Evolutionary conservation across 2,329 filamentous ascomycete genomes (phyloP).

Genomic region (Rasamsonia emersonii): DNA sequence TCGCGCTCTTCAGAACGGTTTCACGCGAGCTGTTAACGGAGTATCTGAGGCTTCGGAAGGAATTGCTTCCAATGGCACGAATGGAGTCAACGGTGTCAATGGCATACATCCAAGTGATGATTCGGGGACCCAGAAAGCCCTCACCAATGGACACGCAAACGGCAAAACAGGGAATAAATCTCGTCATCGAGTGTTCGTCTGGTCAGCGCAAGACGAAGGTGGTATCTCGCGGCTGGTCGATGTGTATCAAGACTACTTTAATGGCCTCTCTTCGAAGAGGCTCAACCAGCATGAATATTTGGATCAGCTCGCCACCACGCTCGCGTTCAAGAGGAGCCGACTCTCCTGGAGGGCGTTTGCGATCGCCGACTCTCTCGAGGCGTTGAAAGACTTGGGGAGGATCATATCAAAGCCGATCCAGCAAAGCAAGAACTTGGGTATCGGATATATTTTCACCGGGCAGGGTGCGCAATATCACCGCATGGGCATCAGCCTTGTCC

Average conservation of each 20-base stretch:
- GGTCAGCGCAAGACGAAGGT: neutral
- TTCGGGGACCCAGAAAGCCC: no score
- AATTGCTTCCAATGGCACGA: neutral
- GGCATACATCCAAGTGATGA: no score
- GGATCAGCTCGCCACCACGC: neutral
- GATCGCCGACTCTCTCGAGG: neutral
- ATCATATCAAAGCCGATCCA: neutral
- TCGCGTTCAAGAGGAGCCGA: neutral
- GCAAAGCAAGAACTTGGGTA: constrained; percentile 7
- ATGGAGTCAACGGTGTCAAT: neutral
- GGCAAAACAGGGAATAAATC: no score
- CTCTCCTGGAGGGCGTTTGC: constrained; percentile 1
- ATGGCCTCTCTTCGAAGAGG: no score
- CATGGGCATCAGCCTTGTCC: constrained; percentile 6
- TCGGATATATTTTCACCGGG: constrained; percentile 19
- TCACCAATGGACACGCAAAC: no score
- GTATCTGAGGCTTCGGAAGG: neutral
- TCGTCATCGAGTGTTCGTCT: no score
- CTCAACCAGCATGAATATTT: no score
- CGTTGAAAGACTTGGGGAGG: no score
- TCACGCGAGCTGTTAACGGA: no score
- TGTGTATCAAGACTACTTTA: neutral
- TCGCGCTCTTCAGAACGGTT: neutral
- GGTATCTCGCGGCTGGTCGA: neutral
- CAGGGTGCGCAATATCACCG: constrained; percentile 5